Conservation (phyloP, 2,329 filamentous ascomycete species). For the Colletotrichum falcatum region DNA sequence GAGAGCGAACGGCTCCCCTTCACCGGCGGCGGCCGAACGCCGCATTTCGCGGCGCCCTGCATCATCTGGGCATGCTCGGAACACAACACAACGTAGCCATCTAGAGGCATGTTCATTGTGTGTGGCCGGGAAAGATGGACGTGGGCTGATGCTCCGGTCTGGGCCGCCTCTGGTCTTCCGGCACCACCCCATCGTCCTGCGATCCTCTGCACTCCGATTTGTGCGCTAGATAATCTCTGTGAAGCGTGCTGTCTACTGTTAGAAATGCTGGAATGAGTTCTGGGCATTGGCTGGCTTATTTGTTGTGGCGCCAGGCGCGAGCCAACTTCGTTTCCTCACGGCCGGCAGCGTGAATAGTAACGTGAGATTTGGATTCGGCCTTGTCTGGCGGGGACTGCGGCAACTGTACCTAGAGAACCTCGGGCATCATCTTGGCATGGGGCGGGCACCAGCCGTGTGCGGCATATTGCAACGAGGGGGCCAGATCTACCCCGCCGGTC, state of each 20-base stretch:
- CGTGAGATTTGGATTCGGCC: slow-evolving; percentile 8
- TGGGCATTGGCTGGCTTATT: background rate
- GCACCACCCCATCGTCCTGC: background rate
- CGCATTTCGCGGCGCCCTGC: background rate
- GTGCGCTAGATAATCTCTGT: background rate
- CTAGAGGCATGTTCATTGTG: slow-evolving; percentile 21
- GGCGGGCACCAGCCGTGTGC: background rate
- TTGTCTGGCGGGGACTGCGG: slow-evolving; percentile 14
- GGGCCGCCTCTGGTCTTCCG: background rate
- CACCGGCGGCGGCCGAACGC: slow-evolving; percentile 2
- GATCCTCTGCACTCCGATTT: background rate
- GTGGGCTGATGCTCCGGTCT: slow-evolving; percentile 23
- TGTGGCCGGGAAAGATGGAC: slow-evolving; percentile 20
- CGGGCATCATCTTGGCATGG: background rate
- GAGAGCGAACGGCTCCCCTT: slow-evolving; percentile 7
- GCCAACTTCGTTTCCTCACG: background rate
- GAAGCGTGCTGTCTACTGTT: background rate
- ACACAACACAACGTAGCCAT: background rate
- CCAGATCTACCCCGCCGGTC: background rate
- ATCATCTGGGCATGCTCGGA: background rate
- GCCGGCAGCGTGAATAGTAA: background rate
- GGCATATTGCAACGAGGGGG: background rate
- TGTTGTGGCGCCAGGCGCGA: background rate
- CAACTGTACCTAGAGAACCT: slow-evolving; percentile 1
- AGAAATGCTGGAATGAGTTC: background rate